Conservation (phyloP, 2,329 filamentous ascomycete genomes). For the Colletotrichum cordylinicola region DNA sequence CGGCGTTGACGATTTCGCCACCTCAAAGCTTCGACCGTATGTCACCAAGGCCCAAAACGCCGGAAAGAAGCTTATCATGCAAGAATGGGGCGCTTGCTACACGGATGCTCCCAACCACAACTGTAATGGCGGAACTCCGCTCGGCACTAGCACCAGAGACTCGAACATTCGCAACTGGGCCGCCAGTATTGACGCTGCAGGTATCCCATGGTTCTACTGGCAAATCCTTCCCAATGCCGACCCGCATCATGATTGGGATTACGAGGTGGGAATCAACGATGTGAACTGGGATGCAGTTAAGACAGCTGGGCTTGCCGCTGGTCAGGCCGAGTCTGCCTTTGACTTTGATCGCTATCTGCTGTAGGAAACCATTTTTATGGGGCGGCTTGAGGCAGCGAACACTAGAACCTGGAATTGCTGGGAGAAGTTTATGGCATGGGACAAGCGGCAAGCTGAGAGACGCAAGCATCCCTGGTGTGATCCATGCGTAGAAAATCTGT, state of each 20-base stretch:
- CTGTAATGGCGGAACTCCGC: constrained; percentile 25
- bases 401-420: background rate
- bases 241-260: constrained; percentile 35
- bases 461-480: background rate
- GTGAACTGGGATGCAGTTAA: constrained; percentile 25
- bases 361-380: background rate
- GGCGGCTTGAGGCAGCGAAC: background rate
- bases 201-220: constrained; percentile 39
- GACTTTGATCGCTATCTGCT: constrained; percentile 10
- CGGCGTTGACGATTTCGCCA: constrained; percentile 28
- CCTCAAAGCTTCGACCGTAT: constrained; percentile 26
- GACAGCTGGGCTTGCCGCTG: constrained; percentile 1
- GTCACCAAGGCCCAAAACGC: constrained; percentile 28
- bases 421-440: background rate
- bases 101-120: constrained; percentile 30
- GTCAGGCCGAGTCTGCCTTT: constrained; percentile 7
- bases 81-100: constrained; percentile 36
- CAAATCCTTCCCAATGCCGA: constrained; percentile 36
- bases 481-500: background rate
- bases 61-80: constrained; percentile 37
- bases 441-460: background rate
- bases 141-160: constrained; percentile 24
- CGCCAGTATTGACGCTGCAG: constrained; percentile 28
- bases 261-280: constrained; percentile 33
- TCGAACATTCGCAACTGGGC: constrained; percentile 32